Base-by-base conservation (phyloP, 2,329 filamentous ascomycete species). In the Fusarium globosum region DNA sequence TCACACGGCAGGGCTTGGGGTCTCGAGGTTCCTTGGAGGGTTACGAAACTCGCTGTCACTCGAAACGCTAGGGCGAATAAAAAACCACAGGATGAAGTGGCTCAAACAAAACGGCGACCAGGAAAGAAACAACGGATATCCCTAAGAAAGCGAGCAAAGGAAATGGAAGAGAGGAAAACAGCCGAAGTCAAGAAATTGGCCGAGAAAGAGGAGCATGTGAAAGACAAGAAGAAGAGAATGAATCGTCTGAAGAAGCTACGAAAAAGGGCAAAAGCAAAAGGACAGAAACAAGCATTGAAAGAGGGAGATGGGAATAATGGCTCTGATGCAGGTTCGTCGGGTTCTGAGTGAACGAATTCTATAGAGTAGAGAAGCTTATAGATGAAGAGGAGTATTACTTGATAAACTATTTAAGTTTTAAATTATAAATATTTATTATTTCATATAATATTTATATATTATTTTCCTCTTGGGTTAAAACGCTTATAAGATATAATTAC, bases 171-270 rank as follows among this genome's bases (percentile, higher is more conserved):
- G 71, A 83, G 79, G 65, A 82, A 83, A 36, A 78, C 84, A 65
- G 80, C 78, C 9, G 81, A 78, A 33, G 82, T 79, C 71, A 84
- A 82, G 72, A 81, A 83, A 61, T 74, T 81, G 55, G 71, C 83
- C 69, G 83, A 83, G 23, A 91, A 89, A 80, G 88, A 90, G 76
- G 86, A 89, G 72, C 85, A 87, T 55, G 72, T 90, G 36, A 85
- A 83, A 74, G 88, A 90, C 62, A 91, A 91, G 84, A 90, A 90
- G 83, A 90, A 90, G 81, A 84, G 88, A 72, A 78, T 90, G 71
- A 92, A 92, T 74, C 81, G 88, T 65, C 79, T 87, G 74, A 90
- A 88, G 83, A 91, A 91, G 82, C 74, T 90, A 68, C 88, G 89
- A 79, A 84, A 86, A 76, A 85, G 86, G 76, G 84, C 86, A 48